Percentiles rank a stretch among this genome's conserved stretches.
These are phyloP conservation scores for Digitaria exilis DNA, from an alignment of 202 grass and related monocot genomes.

Conservation along the genomic window DNA sequence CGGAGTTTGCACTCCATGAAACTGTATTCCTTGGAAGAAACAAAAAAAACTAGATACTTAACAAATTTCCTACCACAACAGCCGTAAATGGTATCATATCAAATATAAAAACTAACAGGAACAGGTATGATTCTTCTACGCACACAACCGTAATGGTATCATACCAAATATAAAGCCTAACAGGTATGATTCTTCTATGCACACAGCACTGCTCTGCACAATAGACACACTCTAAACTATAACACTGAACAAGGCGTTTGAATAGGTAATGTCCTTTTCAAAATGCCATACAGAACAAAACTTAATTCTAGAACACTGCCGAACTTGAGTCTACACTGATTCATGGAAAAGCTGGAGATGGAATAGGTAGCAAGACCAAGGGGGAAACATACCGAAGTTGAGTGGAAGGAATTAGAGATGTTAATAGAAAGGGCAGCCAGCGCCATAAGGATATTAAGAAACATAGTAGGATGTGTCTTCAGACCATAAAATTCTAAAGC, in stretches of 20 bases:
- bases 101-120: slow-evolving; percentile 13
- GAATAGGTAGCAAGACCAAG: slow-evolving; percentile 1
- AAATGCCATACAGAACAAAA: slow-evolving; percentile 24
- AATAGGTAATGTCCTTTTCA: neutral
- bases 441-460: slow-evolving; percentile 86
- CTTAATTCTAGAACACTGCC: slow-evolving; percentile 5
- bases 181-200: neutral
- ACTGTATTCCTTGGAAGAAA: neutral
- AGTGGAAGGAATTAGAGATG: slow-evolving; percentile 64
- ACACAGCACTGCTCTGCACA: neutral
- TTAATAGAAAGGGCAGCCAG: slow-evolving; percentile 63
- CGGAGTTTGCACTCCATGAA: neutral
- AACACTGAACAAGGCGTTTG: neutral
- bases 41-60: slow-evolving; percentile 14
- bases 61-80: neutral
- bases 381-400: slow-evolving; percentile 59
- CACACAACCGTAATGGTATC: neutral
- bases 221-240: neutral
- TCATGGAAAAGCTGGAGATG: neutral
- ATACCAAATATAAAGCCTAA: slow-evolving; percentile 17
- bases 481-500: slow-evolving; percentile 84
- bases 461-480: slow-evolving; percentile 88
- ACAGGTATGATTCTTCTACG: neutral
- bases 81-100: neutral
- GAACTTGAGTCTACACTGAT: neutral